These are phyloP conservation scores for Bacidia gigantensis DNA, from an alignment of 495 filamentous ascomycete genomes.

Conservation along the genomic window DNA sequence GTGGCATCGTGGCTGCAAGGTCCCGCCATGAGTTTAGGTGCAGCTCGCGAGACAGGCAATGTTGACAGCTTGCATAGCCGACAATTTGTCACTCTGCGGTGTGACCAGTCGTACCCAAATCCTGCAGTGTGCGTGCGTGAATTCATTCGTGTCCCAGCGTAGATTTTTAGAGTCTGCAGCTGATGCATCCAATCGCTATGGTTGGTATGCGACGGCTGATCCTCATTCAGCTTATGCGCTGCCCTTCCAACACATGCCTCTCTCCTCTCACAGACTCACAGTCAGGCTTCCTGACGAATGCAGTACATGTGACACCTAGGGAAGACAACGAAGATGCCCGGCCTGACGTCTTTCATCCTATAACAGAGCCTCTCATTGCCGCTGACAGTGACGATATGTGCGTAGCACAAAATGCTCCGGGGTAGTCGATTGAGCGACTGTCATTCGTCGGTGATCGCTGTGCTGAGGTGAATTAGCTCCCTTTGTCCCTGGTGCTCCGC, in stretches of 20 bases:
- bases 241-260: background rate
- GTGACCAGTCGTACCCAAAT: background rate
- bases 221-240: background rate
- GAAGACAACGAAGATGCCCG: slow-evolving; percentile 3
- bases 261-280: no score
- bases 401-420: background rate
- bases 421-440: background rate
- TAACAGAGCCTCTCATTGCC: background rate
- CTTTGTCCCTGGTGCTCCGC: no score
- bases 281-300: background rate
- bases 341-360: slow-evolving; percentile 2
- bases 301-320: background rate
- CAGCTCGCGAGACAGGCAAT: background rate
- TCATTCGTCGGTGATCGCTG: background rate
- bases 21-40: slow-evolving; percentile 2
- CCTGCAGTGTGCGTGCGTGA: background rate
- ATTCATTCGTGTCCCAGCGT: slow-evolving; percentile 1
- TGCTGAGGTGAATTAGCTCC: background rate
- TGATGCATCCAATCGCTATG: background rate
- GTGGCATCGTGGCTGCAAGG: slow-evolving; percentile 3
- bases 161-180: background rate
- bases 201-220: background rate
- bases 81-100: slow-evolving; percentile 4
- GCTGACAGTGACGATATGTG: background rate
- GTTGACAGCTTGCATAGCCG: slow-evolving; percentile 1